These are phyloP conservation scores for Cladosporium sp. DNA, from an alignment of 2,329 filamentous ascomycete species.

Conservation along the genomic window DNA sequence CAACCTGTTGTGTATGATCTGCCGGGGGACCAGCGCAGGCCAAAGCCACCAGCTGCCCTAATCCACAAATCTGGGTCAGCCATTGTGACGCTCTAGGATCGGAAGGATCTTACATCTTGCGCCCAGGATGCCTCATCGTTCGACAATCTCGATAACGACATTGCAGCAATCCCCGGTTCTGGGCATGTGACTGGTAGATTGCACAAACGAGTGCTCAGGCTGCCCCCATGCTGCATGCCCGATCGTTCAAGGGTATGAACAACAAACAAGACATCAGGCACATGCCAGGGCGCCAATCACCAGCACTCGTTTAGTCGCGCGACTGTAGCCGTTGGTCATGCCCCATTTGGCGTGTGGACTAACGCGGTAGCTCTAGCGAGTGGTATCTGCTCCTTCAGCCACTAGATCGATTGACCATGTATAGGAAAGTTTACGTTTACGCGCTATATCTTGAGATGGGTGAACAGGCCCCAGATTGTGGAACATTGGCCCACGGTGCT, in stretches of 20 bases:
- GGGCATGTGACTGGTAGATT: background rate
- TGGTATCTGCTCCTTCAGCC: constrained; percentile 5
- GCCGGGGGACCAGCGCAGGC: background rate
- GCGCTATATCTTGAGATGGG: constrained; percentile 9
- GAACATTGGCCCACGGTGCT: constrained; percentile 7
- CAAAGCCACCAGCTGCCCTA: constrained; percentile 6
- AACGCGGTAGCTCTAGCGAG: constrained; percentile 11
- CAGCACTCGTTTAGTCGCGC: background rate
- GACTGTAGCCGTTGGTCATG: background rate
- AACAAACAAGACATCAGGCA: constrained; percentile 6
- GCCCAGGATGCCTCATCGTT: background rate
- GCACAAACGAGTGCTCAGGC: background rate
- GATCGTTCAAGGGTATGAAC: background rate
- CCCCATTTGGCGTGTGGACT: constrained; percentile 10
- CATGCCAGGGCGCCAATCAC: constrained; percentile 2
- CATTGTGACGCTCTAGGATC: constrained; percentile 5
- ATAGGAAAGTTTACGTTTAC: constrained; percentile 5
- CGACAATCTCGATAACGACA: constrained; percentile 1
- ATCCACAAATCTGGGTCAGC: constrained; percentile 13
- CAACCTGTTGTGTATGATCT: background rate
- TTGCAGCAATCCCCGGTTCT: background rate
- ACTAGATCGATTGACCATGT: constrained; percentile 7
- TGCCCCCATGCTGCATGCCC: background rate
- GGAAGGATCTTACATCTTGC: constrained; percentile 7
- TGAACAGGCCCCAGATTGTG: constrained; percentile 3